These are phyloP conservation scores for Flueggea neowawraea DNA, from an alignment of 441 rosid species.

Conservation along the genomic window DNA sequence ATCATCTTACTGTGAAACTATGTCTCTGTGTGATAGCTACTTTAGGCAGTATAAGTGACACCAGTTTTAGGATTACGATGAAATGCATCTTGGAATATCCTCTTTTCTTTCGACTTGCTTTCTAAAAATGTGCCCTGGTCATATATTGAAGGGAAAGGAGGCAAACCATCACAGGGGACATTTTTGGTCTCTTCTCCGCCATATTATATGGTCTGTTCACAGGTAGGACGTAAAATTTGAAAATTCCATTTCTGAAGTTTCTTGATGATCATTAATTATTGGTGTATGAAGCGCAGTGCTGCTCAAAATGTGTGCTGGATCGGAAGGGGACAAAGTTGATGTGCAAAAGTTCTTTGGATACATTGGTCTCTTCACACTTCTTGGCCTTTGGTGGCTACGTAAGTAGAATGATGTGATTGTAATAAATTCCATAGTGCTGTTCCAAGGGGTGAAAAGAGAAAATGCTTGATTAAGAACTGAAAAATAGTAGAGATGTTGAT, in stretches of 20 bases:
- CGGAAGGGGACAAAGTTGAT: constrained; percentile 47
- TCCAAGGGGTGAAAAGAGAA: neutral
- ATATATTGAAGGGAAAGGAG: constrained; percentile 32
- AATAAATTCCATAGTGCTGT: neutral
- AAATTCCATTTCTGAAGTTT: neutral
- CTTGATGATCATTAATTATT: neutral
- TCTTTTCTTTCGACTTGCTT: too few relatives aligned
- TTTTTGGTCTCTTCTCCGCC: constrained; percentile 55
- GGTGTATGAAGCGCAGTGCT: constrained; percentile 35
- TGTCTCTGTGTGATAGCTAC: too few relatives aligned
- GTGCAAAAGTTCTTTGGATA: constrained; percentile 57
- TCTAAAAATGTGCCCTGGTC: neutral
- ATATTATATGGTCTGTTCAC: constrained; percentile 51
- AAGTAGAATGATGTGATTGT: constrained; percentile 13
- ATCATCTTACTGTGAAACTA: too few relatives aligned
- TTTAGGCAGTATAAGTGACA: too few relatives aligned
- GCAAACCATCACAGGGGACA: constrained; percentile 48
- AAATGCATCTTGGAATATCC: too few relatives aligned
- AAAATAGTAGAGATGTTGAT: too few relatives aligned
- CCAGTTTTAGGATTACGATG: too few relatives aligned
- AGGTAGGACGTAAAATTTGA: constrained; percentile 22
- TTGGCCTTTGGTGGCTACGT: constrained; percentile 78
- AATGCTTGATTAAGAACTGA: constrained; percentile 4
- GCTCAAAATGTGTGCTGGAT: constrained; percentile 53
- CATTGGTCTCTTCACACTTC: constrained; percentile 51